Evolutionary conservation across 1,284 basidiomycete genomes (phyloP).

Genomic region (Microstroma glucosiphilum): DNA sequence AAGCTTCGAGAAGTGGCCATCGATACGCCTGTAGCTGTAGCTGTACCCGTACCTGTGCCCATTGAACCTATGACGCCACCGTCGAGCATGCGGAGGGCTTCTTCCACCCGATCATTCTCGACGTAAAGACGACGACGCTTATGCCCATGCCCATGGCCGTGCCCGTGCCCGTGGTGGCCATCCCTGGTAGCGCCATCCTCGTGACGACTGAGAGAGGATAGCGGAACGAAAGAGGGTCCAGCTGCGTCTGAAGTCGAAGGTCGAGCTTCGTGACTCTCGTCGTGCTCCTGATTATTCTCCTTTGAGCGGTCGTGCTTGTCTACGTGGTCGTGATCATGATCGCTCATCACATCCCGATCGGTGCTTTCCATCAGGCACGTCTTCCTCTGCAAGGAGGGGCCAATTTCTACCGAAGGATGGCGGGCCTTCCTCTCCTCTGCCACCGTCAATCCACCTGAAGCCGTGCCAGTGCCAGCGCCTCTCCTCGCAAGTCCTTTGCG

Average conservation of each 20-base stretch:
- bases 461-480: background rate
- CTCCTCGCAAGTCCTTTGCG: too few relatives aligned
- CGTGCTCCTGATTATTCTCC: background rate
- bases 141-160: constrained; percentile 15
- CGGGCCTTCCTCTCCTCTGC: background rate
- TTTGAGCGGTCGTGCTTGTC: too few relatives aligned
- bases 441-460: constrained; percentile 15
- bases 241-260: background rate
- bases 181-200: constrained; percentile 6
- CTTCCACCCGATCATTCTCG: constrained; percentile 34
- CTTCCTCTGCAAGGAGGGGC: background rate
- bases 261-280: background rate
- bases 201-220: constrained; percentile 17
- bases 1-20: background rate
- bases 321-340: background rate
- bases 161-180: constrained; percentile 13
- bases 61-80: constrained; percentile 15
- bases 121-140: constrained; percentile 33
- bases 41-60: too few relatives aligned
- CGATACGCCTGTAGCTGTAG: too few relatives aligned
- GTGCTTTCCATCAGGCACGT: background rate
- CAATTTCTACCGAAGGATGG: background rate
- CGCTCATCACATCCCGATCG: constrained; percentile 1
- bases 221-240: constrained; percentile 8
- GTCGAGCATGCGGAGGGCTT: constrained; percentile 35